phyloP scores from a whole-genome alignment of 805 yeast genomes.

The Teunomyces funiuensis region DNA sequence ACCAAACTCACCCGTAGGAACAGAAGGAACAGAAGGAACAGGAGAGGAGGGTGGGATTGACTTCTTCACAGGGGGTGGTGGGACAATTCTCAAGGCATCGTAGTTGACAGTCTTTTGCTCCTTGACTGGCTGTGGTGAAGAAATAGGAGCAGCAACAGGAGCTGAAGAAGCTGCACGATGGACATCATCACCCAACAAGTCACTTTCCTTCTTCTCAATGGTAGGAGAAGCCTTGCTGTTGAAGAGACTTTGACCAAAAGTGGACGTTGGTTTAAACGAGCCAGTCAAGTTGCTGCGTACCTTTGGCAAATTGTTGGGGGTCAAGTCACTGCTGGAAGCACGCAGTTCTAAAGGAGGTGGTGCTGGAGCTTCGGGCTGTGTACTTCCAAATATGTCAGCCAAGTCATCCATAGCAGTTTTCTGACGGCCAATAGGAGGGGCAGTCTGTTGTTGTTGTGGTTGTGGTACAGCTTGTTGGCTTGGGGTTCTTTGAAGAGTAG shows the following conservation, averaged over 20 bases:
- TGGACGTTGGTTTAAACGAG: slow-evolving; percentile 77
- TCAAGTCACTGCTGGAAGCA: slow-evolving; percentile 35
- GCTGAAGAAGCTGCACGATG: slow-evolving; percentile 11
- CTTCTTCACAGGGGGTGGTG: slow-evolving; percentile 39
- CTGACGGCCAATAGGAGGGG: slow-evolving; percentile 24
- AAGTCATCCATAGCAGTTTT: slow-evolving; percentile 66
- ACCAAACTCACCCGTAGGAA: slow-evolving; percentile 12
- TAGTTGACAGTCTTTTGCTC: slow-evolving; percentile 37
- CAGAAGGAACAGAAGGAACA: slow-evolving; percentile 15
- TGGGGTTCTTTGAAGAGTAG: slow-evolving; percentile 13
- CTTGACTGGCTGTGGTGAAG: slow-evolving; percentile 12
- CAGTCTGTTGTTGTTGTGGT: slow-evolving; percentile 3
- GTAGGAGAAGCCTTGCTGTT: slow-evolving; percentile 21
- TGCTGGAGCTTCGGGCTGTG: slow-evolving; percentile 15
- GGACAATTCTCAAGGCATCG: slow-evolving; percentile 50
- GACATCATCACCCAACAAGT: slow-evolving; percentile 38
- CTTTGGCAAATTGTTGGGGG: slow-evolving; percentile 29
- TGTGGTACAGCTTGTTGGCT: slow-evolving; percentile 12
- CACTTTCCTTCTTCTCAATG: slow-evolving; percentile 21
- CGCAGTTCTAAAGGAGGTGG: slow-evolving; percentile 19
- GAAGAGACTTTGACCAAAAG: slow-evolving; percentile 76
- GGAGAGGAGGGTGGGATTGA: slow-evolving; percentile 18
- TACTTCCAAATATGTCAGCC: slow-evolving; percentile 46
- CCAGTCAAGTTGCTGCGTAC: slow-evolving; percentile 33
- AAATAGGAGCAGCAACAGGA: slow-evolving; percentile 31